Evolutionary conservation across 352 stramenopile genomes (phyloP), one percentile per base, ranked within the genome.

Genomic region (Phytophthora agathidicida): DNA sequence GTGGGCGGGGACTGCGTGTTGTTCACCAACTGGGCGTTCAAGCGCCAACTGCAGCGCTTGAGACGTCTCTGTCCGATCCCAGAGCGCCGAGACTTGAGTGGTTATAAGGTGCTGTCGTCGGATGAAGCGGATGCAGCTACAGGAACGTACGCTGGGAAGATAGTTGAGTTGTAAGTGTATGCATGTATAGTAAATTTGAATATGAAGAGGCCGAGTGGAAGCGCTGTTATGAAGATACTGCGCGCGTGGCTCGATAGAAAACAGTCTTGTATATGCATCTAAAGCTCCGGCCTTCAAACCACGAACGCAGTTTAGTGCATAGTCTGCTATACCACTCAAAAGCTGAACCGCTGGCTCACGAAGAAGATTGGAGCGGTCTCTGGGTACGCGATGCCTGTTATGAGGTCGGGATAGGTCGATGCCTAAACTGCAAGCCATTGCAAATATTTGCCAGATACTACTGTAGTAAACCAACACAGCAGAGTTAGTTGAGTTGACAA

Each of bases 271-370:
- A n/a, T n/a, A n/a, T n/a, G n/a, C n/a, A n/a, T n/a, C n/a, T n/a
- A n/a, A n/a, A n/a, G n/a, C n/a, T n/a, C n/a, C n/a, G n/a, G n/a
- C n/a, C n/a, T n/a, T n/a, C n/a, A n/a, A n/a, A n/a, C n/a, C n/a
- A n/a, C n/a, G n/a, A n/a, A n/a, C n/a, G n/a, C n/a, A n/a, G n/a
- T n/a, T n/a, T n/a, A n/a, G n/a, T n/a, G n/a, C n/a, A n/a, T n/a
- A n/a, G n/a, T n/a, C n/a, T 74, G 65, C 35, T 74, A 74, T 31
- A n/a, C n/a, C n/a, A n/a, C 44, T 75, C 16, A 75, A 75, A 24
- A 60, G 35, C 11, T 57, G 48, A 13, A 54, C 41, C 13, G 65
- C 44, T 33, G 49, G 50, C 9, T 46, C 14, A 44, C 17, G 9
- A 56, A 39, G 20, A 52, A 57, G 27, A 48, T 73, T 17, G 65